Evolutionary conservation across 768 basidiomycete genomes (phyloP), one percentile per base, ranked within the genome.

Genomic region (Psilocybe tampanensis): DNA sequence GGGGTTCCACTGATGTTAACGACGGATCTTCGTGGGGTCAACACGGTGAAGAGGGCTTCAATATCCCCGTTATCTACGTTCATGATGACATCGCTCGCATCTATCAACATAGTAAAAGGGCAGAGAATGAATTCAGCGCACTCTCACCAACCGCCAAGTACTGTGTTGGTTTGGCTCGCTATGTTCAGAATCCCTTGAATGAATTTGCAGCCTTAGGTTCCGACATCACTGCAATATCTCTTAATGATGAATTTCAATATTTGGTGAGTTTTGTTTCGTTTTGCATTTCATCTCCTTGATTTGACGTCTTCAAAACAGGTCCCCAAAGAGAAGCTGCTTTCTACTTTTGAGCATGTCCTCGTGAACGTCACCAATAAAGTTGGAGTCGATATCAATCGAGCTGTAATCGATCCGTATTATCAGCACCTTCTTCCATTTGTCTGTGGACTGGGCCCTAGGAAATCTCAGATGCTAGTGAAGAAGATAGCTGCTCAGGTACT

Each of bases 381-480:
- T 59, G 97, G 97, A 26, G 95, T 98, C 44, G 95, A 98, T 69
- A 90, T 99, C 76, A 98, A 99, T 70, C 89, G 90, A 26, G 92
- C 94, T 32, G 88, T 94, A 17, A 86, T 86, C 1, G 94, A 98
- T 70, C 64, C 86, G 2, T 97, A 98, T 71, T 94, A 97, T 67
- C 89, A 92, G 62, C 82, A 88, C 50, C 80, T 98, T 29, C 79
- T 99, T 9, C 95, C 90, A 1, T 96, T 92, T 66, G 84, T 99
- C 41, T 86, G 94, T 66, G 97, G 97, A 13, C 80, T 99, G 49
- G 97, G 97, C 8, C 97, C 95, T 8, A 84, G 97, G 55, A 99
- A 99, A 70, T 93, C 95, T 4, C 88, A 93, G 62, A 83, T 83
- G 5, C 69, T 98, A 43, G 80, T 94, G 33, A 88, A 88, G 72